phyloP scores from a whole-genome alignment of 768 basidiomycete species.

The Kondoa subrosea region DNA sequence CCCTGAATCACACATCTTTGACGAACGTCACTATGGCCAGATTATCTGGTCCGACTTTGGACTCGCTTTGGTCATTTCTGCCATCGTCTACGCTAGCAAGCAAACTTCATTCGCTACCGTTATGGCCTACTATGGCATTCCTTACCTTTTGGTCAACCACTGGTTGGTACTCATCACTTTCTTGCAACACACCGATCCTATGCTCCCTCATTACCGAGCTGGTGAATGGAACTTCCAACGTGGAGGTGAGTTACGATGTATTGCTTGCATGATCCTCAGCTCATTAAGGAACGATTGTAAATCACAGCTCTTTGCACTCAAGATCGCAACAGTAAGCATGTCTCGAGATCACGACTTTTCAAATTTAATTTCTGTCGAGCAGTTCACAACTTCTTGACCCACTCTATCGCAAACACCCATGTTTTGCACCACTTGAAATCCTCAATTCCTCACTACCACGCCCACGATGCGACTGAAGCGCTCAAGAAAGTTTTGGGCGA shows the following conservation, averaged over 20 bases:
- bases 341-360: no score
- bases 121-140: slow-evolving; percentile 61
- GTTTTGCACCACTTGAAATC: background rate
- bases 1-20: slow-evolving; percentile 61
- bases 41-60: slow-evolving; percentile 75
- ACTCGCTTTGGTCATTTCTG: slow-evolving; percentile 53
- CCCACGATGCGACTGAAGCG: background rate
- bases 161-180: slow-evolving; percentile 36
- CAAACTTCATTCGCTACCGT: slow-evolving; percentile 50
- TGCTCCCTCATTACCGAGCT: slow-evolving; percentile 75
- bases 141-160: slow-evolving; percentile 48
- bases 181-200: slow-evolving; percentile 93
- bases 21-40: slow-evolving; percentile 55
- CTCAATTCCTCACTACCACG: background rate
- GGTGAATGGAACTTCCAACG: slow-evolving; percentile 89
- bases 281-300: no score
- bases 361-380: no score
- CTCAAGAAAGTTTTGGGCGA: background rate
- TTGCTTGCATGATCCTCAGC: no score
- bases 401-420: background rate
- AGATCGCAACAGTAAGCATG: slow-evolving; percentile 4
- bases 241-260: no score
- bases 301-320: background rate
- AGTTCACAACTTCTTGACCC: slow-evolving; percentile 1
- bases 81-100: slow-evolving; percentile 42